Evolutionary conservation across 164 flowering plant genomes (phyloP), one percentile per base, ranked within the genome.

Genomic region (Chloranthus sessilifolius): DNA sequence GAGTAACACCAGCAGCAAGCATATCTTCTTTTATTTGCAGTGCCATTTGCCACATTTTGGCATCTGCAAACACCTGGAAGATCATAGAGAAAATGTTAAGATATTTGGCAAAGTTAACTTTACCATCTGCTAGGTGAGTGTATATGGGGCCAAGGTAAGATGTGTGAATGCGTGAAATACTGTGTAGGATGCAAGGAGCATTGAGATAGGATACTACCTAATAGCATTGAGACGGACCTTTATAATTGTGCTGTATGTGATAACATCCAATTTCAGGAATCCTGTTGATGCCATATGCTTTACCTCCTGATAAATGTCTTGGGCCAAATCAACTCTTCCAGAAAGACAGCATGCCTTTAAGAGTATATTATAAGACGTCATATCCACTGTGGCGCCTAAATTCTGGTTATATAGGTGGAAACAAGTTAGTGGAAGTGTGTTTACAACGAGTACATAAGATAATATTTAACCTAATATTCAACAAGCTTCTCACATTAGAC

Each of bases 41-140:
- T 28, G 98, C 98, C 91, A 75, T 70, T 70, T 77, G 71, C 94
- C 91, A 90, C 78, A 82, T 50, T 69, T 74, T 87, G 52, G 91
- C 88, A 78, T 87, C 95, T 54, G 95, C 85, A 73, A 90, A 74
- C 33, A 75, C 84, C 97, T 90, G 77, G 36, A 52, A 49, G 53
- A 9, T 21, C 5, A 23, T 7, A 26, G 7, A 38, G 20, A 10
- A 12, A 55, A 31, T 12, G 26, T 10, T 10, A 44, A 34, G 9
- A 19, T 27, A 19, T 26, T 37, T 12, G 5, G 14, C 3, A 30
- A 21, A 7, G 15, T 7, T 16, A 21, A 34, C 7, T 11, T 40
- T 9, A 11, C 16, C 56, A 40, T n/a, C n/a, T n/a, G 17, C 25
- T 17, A 28, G 9, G 11, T 15, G 28, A 40, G 34, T 14, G 17